Evolutionary conservation across 192 early-diverging fungal genomes (phyloP), one percentile per base, ranked within the genome.

Genomic region (Entomortierella parvispora): DNA sequence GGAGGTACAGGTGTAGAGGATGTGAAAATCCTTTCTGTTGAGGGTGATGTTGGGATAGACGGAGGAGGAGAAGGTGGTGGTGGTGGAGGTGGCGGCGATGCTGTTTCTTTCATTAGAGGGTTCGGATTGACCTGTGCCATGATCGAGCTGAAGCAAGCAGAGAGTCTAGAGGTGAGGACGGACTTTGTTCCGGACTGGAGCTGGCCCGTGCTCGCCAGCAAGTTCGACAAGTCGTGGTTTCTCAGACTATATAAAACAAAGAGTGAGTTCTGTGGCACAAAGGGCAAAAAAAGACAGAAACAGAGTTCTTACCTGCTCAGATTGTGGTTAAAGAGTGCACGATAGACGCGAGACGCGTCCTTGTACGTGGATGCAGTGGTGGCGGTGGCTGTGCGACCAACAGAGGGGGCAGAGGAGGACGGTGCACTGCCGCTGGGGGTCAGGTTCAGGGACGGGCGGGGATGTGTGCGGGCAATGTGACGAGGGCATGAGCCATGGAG

Each of bases 121-220:
- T 34, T 31, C 25, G 11, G 48, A 42, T 76, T 59, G 33, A 76
- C 29, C 52, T 54, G 18, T 0, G 54, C 22, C 29, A 59, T 51
- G 60, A 68, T 50, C 1, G 72, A 43, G 2, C 37, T 25, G 45
- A 67, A 37, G 44, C 60, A 50, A 2, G 58, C 40, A 1, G 58
- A 29, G 6, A 76, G 46, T n/a, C 72, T 49, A 28, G 62, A 31
- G 28, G 31, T 26, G 7, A 76, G 45, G 3, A 62, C 53, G 22
- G 65, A 33, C 20, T 76, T 76, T 25, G 52, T 62, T 17, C 72
- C 72, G 7, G 72, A 43, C 3, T 62, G 28, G 9, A 50, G 65
- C 14, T 37, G 72, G 0, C 72, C 72, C 5, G 65, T 68, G n/a
- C 58, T 58, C 17, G 32, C 29, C n/a, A 66, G 34, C n/a, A 76